Evolutionary conservation across 441 rosid genomes (phyloP), one percentile per base, ranked within the genome.

Genomic region (Croton laevigatus): DNA sequence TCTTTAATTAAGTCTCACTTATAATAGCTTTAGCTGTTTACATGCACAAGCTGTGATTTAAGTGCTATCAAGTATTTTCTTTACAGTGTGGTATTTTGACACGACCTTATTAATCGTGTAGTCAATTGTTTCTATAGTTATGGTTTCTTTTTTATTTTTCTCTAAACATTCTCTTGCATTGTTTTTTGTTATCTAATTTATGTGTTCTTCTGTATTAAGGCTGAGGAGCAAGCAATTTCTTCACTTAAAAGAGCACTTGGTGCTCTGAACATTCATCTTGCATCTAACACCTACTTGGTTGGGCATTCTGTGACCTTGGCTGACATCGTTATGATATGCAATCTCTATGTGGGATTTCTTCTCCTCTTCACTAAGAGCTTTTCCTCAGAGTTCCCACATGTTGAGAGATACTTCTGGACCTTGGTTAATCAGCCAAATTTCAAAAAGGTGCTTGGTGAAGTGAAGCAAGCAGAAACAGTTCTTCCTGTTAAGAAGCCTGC

Each of bases 381-480:
- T 70, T 89, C 96, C 64, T 85, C 89, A 6, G 91, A 80, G 69
- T 92, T 88, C 82, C 99, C 98, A 63, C 94, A 94, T 34, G 97
- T 95, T 17, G 98, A 95, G 87, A 85, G 98, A 75, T 91, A 93
- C 90, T 91, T 93, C 76, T 95, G 99, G 99, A 95, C 98, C 23
- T n/a, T 90, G 90, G 81, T 85, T 45, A 92, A 95, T 81, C 96
- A 94, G 57, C 98, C 99, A 45, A 88, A 88, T 71, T 81, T 95
- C 80, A 86, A 83, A 63, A 95, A 92, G 80, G 77, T 95, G 46
- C 5, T 89, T 14, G 98, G 98, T 72, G 96, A 91, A 69, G 85
- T 87, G 27, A 88, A 88, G 77, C 98, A 93, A 75, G 64, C 95
- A 0, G 93, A 85, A 34, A 75, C 87, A 23, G 87, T 88, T 48